Percentiles rank a stretch among this genome's conserved stretches.
Conservation (phyloP, 306 rosid genomes). For the Cotoneaster glaucophyllus region DNA sequence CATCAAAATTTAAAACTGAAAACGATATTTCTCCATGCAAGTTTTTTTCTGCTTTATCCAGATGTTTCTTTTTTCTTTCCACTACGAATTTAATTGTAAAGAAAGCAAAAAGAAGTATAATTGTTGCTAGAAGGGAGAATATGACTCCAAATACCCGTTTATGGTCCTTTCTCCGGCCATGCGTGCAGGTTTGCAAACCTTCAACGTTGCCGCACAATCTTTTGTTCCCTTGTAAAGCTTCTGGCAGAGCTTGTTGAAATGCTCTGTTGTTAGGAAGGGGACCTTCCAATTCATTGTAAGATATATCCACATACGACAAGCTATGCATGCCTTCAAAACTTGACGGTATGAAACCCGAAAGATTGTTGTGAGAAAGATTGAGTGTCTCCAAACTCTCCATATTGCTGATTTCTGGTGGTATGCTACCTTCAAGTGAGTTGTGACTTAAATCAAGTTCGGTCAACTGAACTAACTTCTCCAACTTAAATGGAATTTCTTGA, state of each 20-base stretch:
- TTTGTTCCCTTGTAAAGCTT: background rate
- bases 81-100: background rate
- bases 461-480: conserved; percentile 7
- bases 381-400: conserved; percentile 4
- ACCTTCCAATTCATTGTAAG: background rate
- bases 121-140: background rate
- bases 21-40: background rate
- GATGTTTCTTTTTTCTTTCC: background rate
- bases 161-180: background rate
- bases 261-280: background rate
- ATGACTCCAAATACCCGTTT: background rate
- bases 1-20: background rate
- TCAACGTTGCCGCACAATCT: background rate
- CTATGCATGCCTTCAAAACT: background rate
- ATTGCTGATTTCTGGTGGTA: conserved; percentile 11
- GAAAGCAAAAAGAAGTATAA: background rate
- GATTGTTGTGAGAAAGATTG: conserved; percentile 30
- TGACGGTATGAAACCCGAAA: conserved; percentile 18
- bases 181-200: background rate
- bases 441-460: conserved; percentile 14
- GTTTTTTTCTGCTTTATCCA: background rate
- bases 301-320: background rate
- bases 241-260: background rate
- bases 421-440: conserved; percentile 16
- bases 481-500: conserved; percentile 8